Evolutionary conservation across 2,329 filamentous ascomycete species (phyloP), one percentile per base, ranked within the genome.

Genomic region (Aspergillus tanneri): DNA sequence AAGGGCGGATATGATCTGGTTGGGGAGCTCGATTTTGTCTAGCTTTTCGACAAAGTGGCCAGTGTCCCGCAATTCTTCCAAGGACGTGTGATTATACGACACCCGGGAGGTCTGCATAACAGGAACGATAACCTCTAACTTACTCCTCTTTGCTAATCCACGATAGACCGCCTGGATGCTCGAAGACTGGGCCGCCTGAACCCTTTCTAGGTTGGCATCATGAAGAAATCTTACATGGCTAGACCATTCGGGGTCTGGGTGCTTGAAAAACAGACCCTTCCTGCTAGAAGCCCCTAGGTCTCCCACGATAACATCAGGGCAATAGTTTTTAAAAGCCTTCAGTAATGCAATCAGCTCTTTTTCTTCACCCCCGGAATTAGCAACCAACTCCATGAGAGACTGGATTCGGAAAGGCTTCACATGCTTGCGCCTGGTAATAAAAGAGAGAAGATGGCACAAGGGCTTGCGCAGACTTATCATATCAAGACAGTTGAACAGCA

Each of bases 321-420:
- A 95, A 68, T 92, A 95, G 65, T 92, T 89, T 64, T 93, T 93
- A 73, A 86, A 95, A n/a, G 92, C 83, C 46, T 86, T 81, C 41
- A 95, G 73, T 14, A 95, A 75, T 3, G 87, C 87, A 28, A 87
- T 77, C 27, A 95, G 73, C 43, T 84, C 80, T 40, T 85, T 86
- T 47, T 95, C 90, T 60, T 87, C 86, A 14, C 85, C 85, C 1
- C 74, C 74, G 12, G 73, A 65, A 55, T 67, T 68, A 30, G 70
- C 72, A 35, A 76, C 70, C 16, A 79, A 59, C 49, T 79, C 77
- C 61, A 80, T 75, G 4, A 95, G 72, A 35, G 83, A 75, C 63
- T 95, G 88, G 49, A 95, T 91, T 49, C 90, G 80, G 63, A 90
- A 91, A 2, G 88, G 88, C 54, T 86, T 84, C 36, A 95, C 89